Base-by-base conservation (phyloP, 495 filamentous ascomycete genomes). In the Trichoderma erinaceum region DNA sequence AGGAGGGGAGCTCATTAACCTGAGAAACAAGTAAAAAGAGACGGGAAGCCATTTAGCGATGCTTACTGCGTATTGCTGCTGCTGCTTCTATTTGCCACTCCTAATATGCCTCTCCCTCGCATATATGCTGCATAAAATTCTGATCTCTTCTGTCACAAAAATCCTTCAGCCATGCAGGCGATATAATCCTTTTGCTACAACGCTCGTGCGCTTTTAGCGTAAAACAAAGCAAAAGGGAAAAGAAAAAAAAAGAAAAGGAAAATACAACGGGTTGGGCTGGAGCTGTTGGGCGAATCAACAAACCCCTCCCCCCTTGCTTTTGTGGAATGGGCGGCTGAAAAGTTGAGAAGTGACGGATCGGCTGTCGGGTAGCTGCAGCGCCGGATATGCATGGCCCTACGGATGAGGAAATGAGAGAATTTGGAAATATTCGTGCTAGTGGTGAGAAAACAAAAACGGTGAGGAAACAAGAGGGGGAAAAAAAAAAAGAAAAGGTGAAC, bases 281-380 rank as follows among this genome's bases (percentile, higher is more conserved):
- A 18, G 18, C 18, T 52, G 8, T 52, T n/a, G n/a, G 15, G 18
- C 48, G 48, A n/a, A 52, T n/a, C 13, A 61, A 56, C 4, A 56
- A 8, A 25, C 23, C 56, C 1, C 25, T n/a, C 10, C 29, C 29
- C 29, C 29, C 29, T 29, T 1, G 1, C 4, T 29, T 4, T 29
- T 16, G 21, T n/a, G 21, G 23, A 12, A 52, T n/a, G 48, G 48
- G 46, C 46, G 18, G 35, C 18, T 48, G 44, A 48, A 44, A 16
- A 25, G 56, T 1, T 61, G 56, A 61, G 56, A 61, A 61, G 12
- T 61, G 56, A 61, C 56, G 56, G 56, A 61, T 61, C 56, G 56
- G 56, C 56, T 29, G 56, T 4, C 56, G 56, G 56, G 56, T 61
- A 61, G 56, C 56, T 29, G 56, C 56, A 61, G 27, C 23, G 23